phyloP scores from a whole-genome alignment of 306 rosid species.

The Leucaena leucocephala region DNA sequence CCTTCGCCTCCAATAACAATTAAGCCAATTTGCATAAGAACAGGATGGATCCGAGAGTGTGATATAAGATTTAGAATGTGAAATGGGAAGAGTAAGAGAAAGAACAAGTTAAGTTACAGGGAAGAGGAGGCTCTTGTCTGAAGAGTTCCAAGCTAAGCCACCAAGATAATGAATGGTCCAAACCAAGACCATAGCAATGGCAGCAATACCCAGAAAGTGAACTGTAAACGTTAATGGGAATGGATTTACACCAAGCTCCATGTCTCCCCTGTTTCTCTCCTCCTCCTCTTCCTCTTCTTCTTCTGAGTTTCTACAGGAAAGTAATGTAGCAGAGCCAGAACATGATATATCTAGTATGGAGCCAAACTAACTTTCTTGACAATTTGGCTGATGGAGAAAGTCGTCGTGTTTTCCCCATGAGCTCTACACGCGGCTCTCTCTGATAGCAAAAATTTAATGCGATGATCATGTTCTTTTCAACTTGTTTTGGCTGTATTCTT shows the following conservation, averaged over 20 bases:
- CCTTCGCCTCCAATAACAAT: slow-evolving; percentile 89
- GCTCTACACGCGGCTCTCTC: slow-evolving; percentile 37
- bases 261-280: slow-evolving; percentile 11
- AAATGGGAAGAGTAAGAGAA: not conserved
- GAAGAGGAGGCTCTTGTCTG: slow-evolving; percentile 78
- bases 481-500: slow-evolving; percentile 12
- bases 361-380: slow-evolving; percentile 7
- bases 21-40: slow-evolving; percentile 73
- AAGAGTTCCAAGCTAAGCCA: slow-evolving; percentile 77
- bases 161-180: slow-evolving; percentile 80
- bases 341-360: not conserved
- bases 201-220: slow-evolving; percentile 60
- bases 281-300: too few species aligned
- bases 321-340: not conserved
- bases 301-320: not conserved
- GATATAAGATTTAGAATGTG: too few species aligned
- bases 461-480: not conserved
- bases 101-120: slow-evolving; percentile 47
- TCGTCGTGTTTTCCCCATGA: not conserved
- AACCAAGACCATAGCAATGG: slow-evolving; percentile 54
- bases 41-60: slow-evolving; percentile 62
- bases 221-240: slow-evolving; percentile 58
- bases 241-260: slow-evolving; percentile 61
- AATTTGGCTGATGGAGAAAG: slow-evolving; percentile 15
- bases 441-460: not conserved